A percentile compares a stretch with the other conserved stretches of the same genome.
Conservation (phyloP, 2,329 filamentous ascomycete genomes). For the Corynespora cassiicola region DNA sequence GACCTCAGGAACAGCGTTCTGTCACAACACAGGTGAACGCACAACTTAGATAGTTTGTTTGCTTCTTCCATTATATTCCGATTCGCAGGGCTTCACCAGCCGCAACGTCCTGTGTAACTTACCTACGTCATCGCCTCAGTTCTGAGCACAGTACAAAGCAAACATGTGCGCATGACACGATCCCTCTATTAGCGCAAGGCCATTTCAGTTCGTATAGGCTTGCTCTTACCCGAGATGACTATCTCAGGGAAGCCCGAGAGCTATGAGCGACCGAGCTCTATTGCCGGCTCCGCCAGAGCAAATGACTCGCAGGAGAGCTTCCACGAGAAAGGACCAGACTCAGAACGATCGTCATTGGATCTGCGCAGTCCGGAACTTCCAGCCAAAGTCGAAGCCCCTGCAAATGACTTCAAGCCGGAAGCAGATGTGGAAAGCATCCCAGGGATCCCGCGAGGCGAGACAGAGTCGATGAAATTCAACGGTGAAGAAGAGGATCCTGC, state of each 20-base stretch:
- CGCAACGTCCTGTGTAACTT: too few species aligned
- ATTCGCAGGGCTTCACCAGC: too few species aligned
- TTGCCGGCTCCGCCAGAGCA: slow-evolving; percentile 20
- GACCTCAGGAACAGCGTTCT: too few species aligned
- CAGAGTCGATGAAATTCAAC: slow-evolving; percentile 42
- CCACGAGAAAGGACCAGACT: slow-evolving; percentile 31
- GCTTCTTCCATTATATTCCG: too few species aligned
- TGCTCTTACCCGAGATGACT: not conserved
- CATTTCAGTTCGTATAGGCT: too few species aligned
- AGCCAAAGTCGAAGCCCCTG: slow-evolving; percentile 29
- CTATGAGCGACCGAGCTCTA: slow-evolving; percentile 31
- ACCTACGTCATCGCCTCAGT: slow-evolving; percentile 6
- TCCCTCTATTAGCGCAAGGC: too few species aligned
- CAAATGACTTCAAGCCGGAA: slow-evolving; percentile 37
- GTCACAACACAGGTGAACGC: too few species aligned
- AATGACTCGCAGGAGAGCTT: slow-evolving; percentile 34
- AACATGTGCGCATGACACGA: slow-evolving; percentile 6
- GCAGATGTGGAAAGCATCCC: slow-evolving; percentile 38
- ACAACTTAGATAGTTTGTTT: too few species aligned
- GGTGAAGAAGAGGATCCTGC: slow-evolving; percentile 51
- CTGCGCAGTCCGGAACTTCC: slow-evolving; percentile 28
- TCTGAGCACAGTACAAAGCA: slow-evolving; percentile 5
- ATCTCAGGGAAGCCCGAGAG: slow-evolving; percentile 26
- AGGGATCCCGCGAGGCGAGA: slow-evolving; percentile 34
- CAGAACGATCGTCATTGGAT: slow-evolving; percentile 33